Evolutionary conservation across 192 early-diverging fungal genomes (phyloP).

Genomic region (Borealophlyctis nickersoniae): DNA sequence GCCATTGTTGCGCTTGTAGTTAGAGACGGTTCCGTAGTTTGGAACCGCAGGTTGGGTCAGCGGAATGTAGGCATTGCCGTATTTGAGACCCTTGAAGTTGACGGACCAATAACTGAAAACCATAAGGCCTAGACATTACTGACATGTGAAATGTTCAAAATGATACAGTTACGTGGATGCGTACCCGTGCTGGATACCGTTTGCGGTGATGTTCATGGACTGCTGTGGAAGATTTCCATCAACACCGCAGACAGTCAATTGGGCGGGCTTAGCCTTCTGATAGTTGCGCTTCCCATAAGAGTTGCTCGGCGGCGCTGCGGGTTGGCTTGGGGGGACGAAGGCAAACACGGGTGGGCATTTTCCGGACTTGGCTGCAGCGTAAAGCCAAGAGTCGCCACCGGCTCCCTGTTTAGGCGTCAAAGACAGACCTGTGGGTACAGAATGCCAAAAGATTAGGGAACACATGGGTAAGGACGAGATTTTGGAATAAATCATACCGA

Average conservation of each 20-base stretch:
- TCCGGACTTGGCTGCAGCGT: conserved; percentile 2
- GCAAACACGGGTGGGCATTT: conserved; percentile 12
- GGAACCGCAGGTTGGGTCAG: neutral
- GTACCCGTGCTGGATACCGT: neutral
- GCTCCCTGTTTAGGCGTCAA: no score
- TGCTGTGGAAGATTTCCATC: neutral
- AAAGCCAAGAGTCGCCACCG: conserved; percentile 9
- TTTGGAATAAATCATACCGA: neutral
- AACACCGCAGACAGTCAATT: conserved; percentile 1
- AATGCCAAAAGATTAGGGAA: no score
- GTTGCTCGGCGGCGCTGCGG: neutral
- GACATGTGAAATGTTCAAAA: no score
- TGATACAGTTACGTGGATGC: no score
- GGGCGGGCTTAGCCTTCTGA: neutral
- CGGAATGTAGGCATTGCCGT: neutral
- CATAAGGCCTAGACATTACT: no score
- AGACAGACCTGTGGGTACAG: no score
- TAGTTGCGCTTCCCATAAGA: neutral
- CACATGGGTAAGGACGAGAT: neutral
- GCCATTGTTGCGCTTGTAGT: neutral
- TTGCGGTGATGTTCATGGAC: neutral
- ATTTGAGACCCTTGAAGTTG: neutral
- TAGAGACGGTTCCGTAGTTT: neutral
- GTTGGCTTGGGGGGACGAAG: neutral
- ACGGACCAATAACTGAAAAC: neutral